These are phyloP conservation scores for Piloderma croceum DNA, from an alignment of 768 basidiomycete genomes.

Conservation along the genomic window DNA sequence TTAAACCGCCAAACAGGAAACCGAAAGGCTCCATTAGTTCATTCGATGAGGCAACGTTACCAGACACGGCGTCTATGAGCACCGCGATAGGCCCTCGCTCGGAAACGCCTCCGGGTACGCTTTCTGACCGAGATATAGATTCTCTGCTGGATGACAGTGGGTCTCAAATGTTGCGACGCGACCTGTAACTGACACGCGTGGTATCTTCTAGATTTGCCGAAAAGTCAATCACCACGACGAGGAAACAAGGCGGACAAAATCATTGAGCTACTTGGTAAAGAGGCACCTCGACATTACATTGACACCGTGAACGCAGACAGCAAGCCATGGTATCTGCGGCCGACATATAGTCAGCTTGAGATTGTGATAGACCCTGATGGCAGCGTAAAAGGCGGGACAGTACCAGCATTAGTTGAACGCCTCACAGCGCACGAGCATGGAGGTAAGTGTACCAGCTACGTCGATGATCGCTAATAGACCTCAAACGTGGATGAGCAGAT, in stretches of 20 bases:
- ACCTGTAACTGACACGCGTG: background rate
- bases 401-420: conserved; percentile 80
- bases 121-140: background rate
- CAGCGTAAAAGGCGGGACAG: conserved; percentile 79
- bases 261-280: background rate
- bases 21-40: conserved; percentile 21
- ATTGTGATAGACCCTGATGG: conserved; percentile 84
- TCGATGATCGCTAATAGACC: conserved; percentile 2
- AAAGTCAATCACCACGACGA: background rate
- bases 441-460: conserved; percentile 42
- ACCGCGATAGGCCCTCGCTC: background rate
- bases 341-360: conserved; percentile 73
- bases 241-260: background rate
- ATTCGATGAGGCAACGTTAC: conserved; percentile 24
- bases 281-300: background rate
- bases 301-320: conserved; percentile 36
- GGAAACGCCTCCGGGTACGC: background rate
- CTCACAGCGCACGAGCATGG: conserved; percentile 87
- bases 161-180: background rate
- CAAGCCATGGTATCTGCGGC: conserved; percentile 80
- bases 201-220: background rate
- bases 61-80: conserved; percentile 1
- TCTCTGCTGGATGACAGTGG: background rate
- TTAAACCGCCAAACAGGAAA: conserved; percentile 35
- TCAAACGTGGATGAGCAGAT: conserved; percentile 39